Percentiles rank a stretch among this genome's conserved stretches.
Conservation (phyloP, 164 flowering plant genomes). For the Platanus orientalis region DNA sequence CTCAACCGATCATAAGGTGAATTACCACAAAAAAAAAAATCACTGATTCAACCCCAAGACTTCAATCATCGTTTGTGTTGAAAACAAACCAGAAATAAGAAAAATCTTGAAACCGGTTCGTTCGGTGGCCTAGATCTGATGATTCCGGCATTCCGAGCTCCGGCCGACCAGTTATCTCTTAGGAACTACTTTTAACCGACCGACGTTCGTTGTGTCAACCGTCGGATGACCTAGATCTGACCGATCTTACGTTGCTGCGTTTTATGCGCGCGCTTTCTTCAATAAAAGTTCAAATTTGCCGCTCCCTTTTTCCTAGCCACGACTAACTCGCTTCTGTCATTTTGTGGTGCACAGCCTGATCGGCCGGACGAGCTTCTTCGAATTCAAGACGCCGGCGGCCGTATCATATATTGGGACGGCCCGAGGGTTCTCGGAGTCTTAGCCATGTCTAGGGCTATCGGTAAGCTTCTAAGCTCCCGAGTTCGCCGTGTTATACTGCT, state of each 20-base stretch:
- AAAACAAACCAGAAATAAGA: no score
- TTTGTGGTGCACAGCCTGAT: constrained; percentile 52
- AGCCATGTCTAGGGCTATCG: constrained; percentile 92
- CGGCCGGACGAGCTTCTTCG: constrained; percentile 72
- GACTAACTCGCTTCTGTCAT: background rate
- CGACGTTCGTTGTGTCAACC: no score
- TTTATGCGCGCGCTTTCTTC: background rate
- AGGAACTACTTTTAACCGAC: no score
- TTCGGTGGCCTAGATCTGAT: no score
- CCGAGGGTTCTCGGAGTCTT: constrained; percentile 77
- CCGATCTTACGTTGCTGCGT: background rate
- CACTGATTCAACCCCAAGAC: no score
- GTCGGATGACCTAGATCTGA: no score
- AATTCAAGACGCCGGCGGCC: constrained; percentile 73
- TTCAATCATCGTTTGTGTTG: no score
- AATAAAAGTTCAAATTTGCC: background rate
- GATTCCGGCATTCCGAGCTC: no score
- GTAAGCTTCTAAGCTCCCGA: constrained; percentile 14
- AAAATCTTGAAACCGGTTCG: no score
- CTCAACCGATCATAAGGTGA: constrained; percentile 61
- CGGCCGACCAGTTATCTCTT: no score
- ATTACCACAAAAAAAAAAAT: no score
- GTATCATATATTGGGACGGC: constrained; percentile 81
- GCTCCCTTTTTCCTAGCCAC: background rate
- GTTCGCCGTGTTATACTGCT: no score